Percentiles rank a stretch among this genome's conserved stretches.
phyloP scores from a whole-genome alignment of 345 rosid genomes.

The Excoecaria agallocha region DNA sequence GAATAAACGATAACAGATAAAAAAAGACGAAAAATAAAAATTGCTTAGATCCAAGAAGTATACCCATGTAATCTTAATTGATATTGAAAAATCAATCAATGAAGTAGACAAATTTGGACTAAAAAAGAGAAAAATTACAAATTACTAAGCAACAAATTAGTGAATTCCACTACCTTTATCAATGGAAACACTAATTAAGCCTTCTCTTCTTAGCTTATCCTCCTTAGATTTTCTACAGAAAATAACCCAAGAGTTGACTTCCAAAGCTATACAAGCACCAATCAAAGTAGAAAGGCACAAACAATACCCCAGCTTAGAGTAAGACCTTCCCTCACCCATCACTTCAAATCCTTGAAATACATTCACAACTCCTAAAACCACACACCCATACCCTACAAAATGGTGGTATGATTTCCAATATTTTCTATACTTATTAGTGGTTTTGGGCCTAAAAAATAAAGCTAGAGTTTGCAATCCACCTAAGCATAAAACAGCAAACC shows the following conservation, averaged over 20 bases:
- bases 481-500: slow-evolving; percentile 57
- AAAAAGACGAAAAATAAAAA: too few species aligned
- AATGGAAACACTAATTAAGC: slow-evolving; percentile 45
- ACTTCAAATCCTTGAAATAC: slow-evolving; percentile 94
- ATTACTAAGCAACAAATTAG: too few species aligned
- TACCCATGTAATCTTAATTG: too few species aligned
- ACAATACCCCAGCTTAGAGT: slow-evolving; percentile 67
- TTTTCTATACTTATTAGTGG: slow-evolving; percentile 78
- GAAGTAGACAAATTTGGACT: too few species aligned
- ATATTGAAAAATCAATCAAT: too few species aligned
- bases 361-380: slow-evolving; percentile 90
- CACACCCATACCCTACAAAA: slow-evolving; percentile 86
- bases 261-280: slow-evolving; percentile 81
- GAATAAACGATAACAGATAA: too few species aligned
- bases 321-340: slow-evolving; percentile 71
- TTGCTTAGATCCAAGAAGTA: too few species aligned
- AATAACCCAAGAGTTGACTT: slow-evolving; percentile 90
- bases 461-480: slow-evolving; percentile 80
- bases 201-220: slow-evolving; percentile 85
- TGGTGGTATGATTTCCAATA: slow-evolving; percentile 99
- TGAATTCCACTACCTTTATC: slow-evolving; percentile 31
- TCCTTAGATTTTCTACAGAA: slow-evolving; percentile 92
- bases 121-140: too few species aligned
- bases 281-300: slow-evolving; percentile 65
- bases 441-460: slow-evolving; percentile 74